These are phyloP conservation scores for Xylariaceae sp. DNA, from an alignment of 2,329 filamentous ascomycete species.

Conservation along the genomic window DNA sequence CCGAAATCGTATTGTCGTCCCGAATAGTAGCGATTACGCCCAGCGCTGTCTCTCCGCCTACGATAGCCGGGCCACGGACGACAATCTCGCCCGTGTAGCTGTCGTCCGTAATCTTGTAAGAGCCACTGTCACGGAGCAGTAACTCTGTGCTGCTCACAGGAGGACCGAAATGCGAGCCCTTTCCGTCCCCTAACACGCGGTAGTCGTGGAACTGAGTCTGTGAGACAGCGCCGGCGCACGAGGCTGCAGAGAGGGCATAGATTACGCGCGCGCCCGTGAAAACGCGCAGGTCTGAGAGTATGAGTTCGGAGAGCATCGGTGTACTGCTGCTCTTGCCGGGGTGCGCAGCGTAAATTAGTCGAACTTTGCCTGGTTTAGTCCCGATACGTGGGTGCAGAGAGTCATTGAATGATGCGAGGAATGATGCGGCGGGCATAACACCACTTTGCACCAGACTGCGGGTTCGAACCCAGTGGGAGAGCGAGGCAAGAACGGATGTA, in stretches of 20 bases:
- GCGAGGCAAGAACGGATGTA: conserved; percentile 58
- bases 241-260: conserved; percentile 76
- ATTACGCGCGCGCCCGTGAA: conserved; percentile 76
- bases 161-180: conserved; percentile 69
- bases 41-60: conserved; percentile 58
- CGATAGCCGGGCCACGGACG: conserved; percentile 69
- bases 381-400: conserved; percentile 56
- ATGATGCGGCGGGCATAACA: conserved; percentile 63
- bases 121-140: conserved; percentile 60
- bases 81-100: conserved; percentile 63
- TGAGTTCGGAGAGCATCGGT: conserved; percentile 61
- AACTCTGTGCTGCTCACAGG: conserved; percentile 78
- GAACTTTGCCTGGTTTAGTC: conserved; percentile 65
- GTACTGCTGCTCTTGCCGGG: conserved; percentile 47
- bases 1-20: conserved; percentile 69
- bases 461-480: conserved; percentile 68
- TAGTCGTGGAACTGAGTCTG: conserved; percentile 91
- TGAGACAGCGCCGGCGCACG: conserved; percentile 82
- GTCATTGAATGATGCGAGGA: conserved; percentile 60
- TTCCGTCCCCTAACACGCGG: conserved; percentile 47
- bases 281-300: conserved; percentile 75
- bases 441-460: conserved; percentile 66
- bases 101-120: conserved; percentile 60
- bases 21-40: conserved; percentile 62
- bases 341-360: conserved; percentile 76